A percentile compares a stretch with the other conserved stretches of the same genome.
phyloP scores from a whole-genome alignment of 805 yeast species.

The Nakazawaea populi region DNA sequence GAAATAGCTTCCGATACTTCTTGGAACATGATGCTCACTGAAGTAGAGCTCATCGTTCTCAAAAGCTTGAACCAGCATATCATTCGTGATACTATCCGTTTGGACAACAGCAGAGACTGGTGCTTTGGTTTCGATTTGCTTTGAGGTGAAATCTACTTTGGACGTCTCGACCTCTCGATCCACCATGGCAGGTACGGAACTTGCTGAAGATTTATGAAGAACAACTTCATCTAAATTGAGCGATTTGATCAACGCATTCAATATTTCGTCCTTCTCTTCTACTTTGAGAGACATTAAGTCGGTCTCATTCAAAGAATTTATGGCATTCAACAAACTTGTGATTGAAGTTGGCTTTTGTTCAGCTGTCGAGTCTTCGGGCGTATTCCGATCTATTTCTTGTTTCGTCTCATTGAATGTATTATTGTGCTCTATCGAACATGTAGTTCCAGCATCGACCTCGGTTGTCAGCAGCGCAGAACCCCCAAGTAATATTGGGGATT shows the following conservation, averaged over 20 bases:
- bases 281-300: background rate
- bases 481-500: too few relatives aligned
- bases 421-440: too few relatives aligned
- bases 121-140: background rate
- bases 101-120: background rate
- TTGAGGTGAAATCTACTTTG: background rate
- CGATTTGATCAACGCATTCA: background rate
- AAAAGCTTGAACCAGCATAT: constrained; percentile 11
- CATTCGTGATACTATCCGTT: background rate
- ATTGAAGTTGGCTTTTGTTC: background rate
- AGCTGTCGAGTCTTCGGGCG: background rate
- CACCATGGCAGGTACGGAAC: background rate
- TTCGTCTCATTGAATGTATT: too few relatives aligned
- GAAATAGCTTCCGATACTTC: constrained; percentile 17
- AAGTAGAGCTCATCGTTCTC: constrained; percentile 21
- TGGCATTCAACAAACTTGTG: background rate
- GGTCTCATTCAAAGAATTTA: background rate
- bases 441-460: too few relatives aligned
- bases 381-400: background rate
- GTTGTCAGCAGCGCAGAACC: too few relatives aligned
- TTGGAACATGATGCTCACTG: constrained; percentile 18
- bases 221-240: background rate
- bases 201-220: background rate
- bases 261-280: background rate
- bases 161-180: background rate